phyloP scores from a whole-genome alignment of 2,329 filamentous ascomycete genomes.

The Monilinia fructigena region DNA sequence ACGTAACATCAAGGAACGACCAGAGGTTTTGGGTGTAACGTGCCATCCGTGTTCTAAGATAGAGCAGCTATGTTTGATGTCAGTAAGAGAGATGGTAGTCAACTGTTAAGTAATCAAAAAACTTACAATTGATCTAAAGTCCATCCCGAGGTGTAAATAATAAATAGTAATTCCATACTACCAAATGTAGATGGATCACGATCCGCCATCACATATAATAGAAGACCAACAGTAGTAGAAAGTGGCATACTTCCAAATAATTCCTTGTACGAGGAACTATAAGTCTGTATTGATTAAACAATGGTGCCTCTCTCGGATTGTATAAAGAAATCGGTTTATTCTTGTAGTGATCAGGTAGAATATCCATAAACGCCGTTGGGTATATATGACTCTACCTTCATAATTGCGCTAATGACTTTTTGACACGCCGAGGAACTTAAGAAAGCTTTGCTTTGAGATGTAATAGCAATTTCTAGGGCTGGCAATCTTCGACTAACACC shows the following conservation, averaged over 20 bases:
- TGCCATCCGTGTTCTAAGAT: constrained; percentile 75
- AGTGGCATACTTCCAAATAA: constrained; percentile 72
- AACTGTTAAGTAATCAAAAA: constrained; percentile 53
- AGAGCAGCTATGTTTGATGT: constrained; percentile 46
- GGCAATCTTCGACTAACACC: constrained; percentile 56
- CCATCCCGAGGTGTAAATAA: constrained; percentile 76
- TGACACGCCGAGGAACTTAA: constrained; percentile 75
- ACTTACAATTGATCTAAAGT: constrained; percentile 43
- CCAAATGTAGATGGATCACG: constrained; percentile 59
- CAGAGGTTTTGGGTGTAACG: constrained; percentile 87
- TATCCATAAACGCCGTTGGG: constrained; percentile 76
- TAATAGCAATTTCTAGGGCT: constrained; percentile 77
- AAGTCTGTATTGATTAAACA: constrained; percentile 82
- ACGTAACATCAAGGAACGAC: constrained; percentile 82
- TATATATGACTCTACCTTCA: constrained; percentile 76
- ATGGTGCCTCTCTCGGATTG: constrained; percentile 69
- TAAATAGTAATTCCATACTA: constrained; percentile 63
- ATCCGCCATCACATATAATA: constrained; percentile 72
- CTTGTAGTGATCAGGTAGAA: constrained; percentile 84
- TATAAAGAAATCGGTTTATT: constrained; percentile 78
- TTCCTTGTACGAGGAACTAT: constrained; percentile 79
- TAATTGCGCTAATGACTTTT: constrained; percentile 83
- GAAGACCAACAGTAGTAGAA: constrained; percentile 64
- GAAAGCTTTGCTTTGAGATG: constrained; percentile 78
- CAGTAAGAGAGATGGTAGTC: not conserved